Conservation (phyloP, 2,329 filamentous ascomycete species). For the Penicillium aurantiogriseum region DNA sequence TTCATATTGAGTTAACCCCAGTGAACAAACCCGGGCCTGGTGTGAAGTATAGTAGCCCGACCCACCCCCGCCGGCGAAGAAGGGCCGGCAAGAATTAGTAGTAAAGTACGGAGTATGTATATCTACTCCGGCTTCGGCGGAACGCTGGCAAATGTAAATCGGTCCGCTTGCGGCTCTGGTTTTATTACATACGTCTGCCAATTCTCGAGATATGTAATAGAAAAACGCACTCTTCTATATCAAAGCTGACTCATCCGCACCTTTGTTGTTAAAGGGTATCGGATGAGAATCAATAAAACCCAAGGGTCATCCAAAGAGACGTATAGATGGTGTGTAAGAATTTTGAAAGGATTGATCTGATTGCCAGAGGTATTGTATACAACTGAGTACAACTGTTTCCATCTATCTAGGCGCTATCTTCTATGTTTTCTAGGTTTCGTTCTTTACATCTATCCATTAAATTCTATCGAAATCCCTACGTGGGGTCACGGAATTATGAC, state of each 20-base stretch:
- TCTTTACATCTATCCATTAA: no score
- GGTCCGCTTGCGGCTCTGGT: not conserved
- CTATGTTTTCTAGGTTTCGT: no score
- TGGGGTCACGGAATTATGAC: no score
- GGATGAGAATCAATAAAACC: not conserved
- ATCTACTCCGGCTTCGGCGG: not conserved
- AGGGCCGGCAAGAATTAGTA: not conserved
- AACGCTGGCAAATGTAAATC: not conserved
- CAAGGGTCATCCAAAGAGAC: not conserved
- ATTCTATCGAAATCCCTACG: no score
- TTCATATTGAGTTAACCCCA: not conserved
- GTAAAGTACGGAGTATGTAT: not conserved
- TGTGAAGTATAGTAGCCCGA: not conserved
- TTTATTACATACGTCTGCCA: not conserved
- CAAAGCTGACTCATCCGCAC: not conserved
- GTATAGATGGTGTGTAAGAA: not conserved
- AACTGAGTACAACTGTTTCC: no score
- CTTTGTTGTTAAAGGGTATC: not conserved
- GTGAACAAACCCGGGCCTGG: not conserved
- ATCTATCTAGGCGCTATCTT: no score
- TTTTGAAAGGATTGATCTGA: no score
- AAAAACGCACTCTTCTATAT: not conserved
- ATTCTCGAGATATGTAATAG: not conserved
- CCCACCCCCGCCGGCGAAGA: not conserved
- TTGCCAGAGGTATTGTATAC: no score